Evolutionary conservation across 176 grass and related monocot genomes (phyloP).

Genomic region (Lolium multiflorum): DNA sequence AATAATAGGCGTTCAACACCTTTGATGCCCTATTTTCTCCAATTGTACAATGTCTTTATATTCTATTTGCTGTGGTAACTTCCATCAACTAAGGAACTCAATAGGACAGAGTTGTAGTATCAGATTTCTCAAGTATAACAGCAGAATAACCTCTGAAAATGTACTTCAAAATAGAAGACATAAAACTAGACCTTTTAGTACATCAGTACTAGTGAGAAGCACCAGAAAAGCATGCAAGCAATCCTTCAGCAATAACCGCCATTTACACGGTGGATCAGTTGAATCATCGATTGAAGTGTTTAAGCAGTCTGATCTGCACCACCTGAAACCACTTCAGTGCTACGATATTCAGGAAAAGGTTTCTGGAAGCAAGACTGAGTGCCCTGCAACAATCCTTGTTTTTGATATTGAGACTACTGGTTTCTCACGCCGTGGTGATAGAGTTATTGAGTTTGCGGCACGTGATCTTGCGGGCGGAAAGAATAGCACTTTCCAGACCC

Average conservation of each 20-base stretch:
- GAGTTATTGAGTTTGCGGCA: conserved; percentile 86
- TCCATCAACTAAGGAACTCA: conserved; percentile 63
- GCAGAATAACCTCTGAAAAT: conserved; percentile 48
- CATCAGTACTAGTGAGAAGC: conserved; percentile 46
- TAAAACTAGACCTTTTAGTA: conserved; percentile 49
- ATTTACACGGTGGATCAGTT: conserved; percentile 50
- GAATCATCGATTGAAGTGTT: conserved; percentile 55
- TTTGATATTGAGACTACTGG: conserved; percentile 93
- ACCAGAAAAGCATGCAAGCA: conserved; percentile 49
- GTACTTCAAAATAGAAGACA: conserved; percentile 46
- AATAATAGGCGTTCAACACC: conserved; percentile 25
- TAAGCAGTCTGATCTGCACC: conserved; percentile 60
- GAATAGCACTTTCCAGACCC: conserved; percentile 78
- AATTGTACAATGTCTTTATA: conserved; percentile 53
- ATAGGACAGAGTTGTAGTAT: conserved; percentile 49
- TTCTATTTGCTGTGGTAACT: conserved; percentile 66
- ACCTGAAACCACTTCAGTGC: conserved; percentile 72
- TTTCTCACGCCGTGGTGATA: conserved; percentile 56
- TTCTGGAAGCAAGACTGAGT: conserved; percentile 56
- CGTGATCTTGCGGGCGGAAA: conserved; percentile 81
- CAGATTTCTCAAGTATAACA: conserved; percentile 50
- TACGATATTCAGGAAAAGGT: conserved; percentile 51
- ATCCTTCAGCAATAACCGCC: conserved; percentile 44
- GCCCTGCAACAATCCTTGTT: conserved; percentile 83
- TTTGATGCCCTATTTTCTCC: conserved; percentile 47